Conservation (phyloP, 306 rosid genomes). For the Spatholobus suberectus region DNA sequence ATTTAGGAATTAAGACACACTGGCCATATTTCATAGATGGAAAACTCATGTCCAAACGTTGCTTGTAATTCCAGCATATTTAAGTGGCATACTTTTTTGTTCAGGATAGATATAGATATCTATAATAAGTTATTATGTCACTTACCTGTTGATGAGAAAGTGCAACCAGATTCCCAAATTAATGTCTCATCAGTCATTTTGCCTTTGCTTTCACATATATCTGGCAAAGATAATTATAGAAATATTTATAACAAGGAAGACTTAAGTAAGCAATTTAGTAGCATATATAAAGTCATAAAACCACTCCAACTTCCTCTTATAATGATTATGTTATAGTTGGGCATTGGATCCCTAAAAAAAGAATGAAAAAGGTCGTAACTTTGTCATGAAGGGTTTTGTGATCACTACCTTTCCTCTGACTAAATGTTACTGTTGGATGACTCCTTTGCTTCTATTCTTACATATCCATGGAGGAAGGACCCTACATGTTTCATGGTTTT, state of each 20-base stretch:
- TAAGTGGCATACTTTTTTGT: not conserved
- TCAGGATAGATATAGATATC: not conserved
- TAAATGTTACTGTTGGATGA: constrained; percentile 21
- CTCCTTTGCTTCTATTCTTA: constrained; percentile 43
- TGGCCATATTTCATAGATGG: not conserved
- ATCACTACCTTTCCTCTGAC: constrained; percentile 47
- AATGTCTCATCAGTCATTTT: not conserved
- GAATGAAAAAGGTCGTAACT: constrained; percentile 41
- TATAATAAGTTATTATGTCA: constrained; percentile 28
- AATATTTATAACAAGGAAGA: constrained; percentile 14
- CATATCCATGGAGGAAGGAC: not conserved
- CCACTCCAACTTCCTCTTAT: constrained; percentile 17
- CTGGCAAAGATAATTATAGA: not conserved
- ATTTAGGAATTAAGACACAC: not conserved
- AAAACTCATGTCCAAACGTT: constrained; percentile 15
- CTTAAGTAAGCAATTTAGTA: constrained; percentile 27
- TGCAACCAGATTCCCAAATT: constrained; percentile 32
- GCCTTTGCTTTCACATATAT: constrained; percentile 15
- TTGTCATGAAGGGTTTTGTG: constrained; percentile 53
- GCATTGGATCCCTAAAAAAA: constrained; percentile 49
- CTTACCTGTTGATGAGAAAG: constrained; percentile 34
- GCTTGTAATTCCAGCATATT: constrained; percentile 42
- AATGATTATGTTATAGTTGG: constrained; percentile 42
- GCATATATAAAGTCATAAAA: constrained; percentile 11
- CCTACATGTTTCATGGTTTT: constrained; percentile 10